Evolutionary conservation across 306 rosid species (phyloP).

Genomic region (Quercus berberidifolia): DNA sequence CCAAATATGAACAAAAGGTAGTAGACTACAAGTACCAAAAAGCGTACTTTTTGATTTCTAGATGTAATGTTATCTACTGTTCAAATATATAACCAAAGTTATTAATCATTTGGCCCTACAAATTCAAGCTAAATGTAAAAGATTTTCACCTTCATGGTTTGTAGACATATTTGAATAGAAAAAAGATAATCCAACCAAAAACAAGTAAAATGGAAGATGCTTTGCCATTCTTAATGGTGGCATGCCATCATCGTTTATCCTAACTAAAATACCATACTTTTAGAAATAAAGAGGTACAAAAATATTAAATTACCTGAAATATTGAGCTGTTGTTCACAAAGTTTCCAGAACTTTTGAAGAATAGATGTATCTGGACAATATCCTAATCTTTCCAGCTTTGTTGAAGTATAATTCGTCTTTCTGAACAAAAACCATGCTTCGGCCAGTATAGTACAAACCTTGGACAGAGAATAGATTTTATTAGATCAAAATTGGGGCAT

Average conservation of each 20-base stretch:
- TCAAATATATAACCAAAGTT: not conserved
- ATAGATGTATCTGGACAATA: slow-evolving; percentile 52
- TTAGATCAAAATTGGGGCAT: slow-evolving; percentile 28
- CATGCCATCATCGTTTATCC: not conserved
- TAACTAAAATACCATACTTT: not conserved
- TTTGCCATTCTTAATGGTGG: not conserved
- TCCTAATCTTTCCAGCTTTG: slow-evolving; percentile 67
- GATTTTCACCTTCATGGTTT: not conserved
- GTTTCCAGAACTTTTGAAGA: slow-evolving; percentile 73
- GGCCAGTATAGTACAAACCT: slow-evolving; percentile 77
- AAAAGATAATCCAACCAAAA: not conserved
- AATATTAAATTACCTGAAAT: slow-evolving; percentile 50
- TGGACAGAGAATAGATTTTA: slow-evolving; percentile 20
- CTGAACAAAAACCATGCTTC: slow-evolving; percentile 66
- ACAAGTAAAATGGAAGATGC: not conserved
- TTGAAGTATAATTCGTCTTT: slow-evolving; percentile 40
- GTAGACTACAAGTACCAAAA: not conserved
- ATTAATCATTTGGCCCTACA: not conserved
- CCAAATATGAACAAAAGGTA: slow-evolving; percentile 10
- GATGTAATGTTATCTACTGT: not conserved
- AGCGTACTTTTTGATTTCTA: not conserved
- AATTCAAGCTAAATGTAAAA: not conserved
- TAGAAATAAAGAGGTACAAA: not conserved
- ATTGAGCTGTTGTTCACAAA: slow-evolving; percentile 72
- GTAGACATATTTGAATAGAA: not conserved